phyloP scores from a whole-genome alignment of 768 basidiomycete species.

The Rubroboletus satanas region DNA sequence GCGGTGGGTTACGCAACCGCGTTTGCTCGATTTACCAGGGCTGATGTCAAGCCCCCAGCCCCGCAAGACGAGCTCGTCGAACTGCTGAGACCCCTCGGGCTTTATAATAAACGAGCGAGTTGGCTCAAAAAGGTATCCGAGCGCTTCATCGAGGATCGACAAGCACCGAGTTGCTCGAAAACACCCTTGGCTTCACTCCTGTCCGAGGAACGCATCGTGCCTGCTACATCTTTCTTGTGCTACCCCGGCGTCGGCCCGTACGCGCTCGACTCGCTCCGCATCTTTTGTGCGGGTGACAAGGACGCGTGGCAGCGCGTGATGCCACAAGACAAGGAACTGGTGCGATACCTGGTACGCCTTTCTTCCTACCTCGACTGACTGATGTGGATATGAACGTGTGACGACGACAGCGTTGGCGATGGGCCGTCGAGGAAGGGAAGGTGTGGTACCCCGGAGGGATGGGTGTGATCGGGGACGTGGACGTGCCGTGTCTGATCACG shows the following conservation, averaged over 20 bases:
- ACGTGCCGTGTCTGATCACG: conserved; percentile 36
- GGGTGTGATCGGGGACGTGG: conserved; percentile 39
- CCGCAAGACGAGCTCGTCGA: conserved; percentile 40
- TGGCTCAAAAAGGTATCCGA: conserved; percentile 54
- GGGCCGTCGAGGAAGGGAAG: conserved; percentile 54
- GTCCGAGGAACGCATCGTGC: conserved; percentile 4
- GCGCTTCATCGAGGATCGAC: conserved; percentile 44
- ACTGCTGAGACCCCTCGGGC: conserved; percentile 53
- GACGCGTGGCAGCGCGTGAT: conserved; percentile 59
- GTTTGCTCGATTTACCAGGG: neutral
- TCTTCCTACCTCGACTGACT: neutral
- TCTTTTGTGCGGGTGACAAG: conserved; percentile 47
- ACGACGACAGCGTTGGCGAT: conserved; percentile 61
- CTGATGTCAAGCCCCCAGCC: conserved; percentile 31
- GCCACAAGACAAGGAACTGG: conserved; percentile 67
- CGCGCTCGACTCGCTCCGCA: conserved; percentile 72
- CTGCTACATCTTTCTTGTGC: conserved; percentile 49
- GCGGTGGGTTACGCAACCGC: conserved; percentile 39
- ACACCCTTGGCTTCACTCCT: neutral
- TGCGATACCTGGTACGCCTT: conserved; percentile 59
- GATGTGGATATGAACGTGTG: neutral
- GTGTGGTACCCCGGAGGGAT: conserved; percentile 44
- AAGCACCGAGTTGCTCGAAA: conserved; percentile 23
- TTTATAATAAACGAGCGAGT: conserved; percentile 51
- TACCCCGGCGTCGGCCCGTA: conserved; percentile 66